Base-by-base conservation (phyloP, 2,329 filamentous ascomycete genomes). In the Ceratocystiopsis sp. region DNA sequence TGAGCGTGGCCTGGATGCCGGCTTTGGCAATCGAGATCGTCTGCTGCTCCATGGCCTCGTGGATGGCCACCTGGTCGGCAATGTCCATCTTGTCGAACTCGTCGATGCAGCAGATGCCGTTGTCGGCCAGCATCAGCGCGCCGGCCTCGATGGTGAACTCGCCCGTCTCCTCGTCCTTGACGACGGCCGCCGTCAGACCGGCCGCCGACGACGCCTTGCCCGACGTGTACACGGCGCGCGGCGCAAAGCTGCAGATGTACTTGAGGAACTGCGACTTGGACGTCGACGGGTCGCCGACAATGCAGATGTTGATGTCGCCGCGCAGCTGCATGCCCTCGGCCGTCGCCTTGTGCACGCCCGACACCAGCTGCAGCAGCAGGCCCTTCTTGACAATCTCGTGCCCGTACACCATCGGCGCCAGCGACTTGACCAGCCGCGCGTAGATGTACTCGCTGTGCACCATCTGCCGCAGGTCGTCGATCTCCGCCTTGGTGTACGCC, bases 11-110 rank as follows among this genome's bases (percentile, higher is more conserved):
- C 59, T 98, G 91, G 46, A 98, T 98, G 55, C 91, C 91, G 6
- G 91, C 91, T 64, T 98, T 98, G 47, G 91, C 89, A 55, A 98
- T 98, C 10, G 86, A 95, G 51, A 98, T 98, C 6, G 91, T 98
- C 63, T 98, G 91, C 67, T 98, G 91, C 73, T 98, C 91, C 91
- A 98, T 98, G 46, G 91, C 91, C 75, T 98, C 91, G 72, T 98
- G 91, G 55, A 98, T 98, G 51, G 91, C 91, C 44, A 98, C 91
- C 64, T 98, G 91, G 59, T 98, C 91, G 42, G 68, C 78, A 48
- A 98, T 83, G 55, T 98, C 91, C 91, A 98, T 98, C 67, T 98
- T 98, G 74, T 98, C 91, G 54, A 98, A 98, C 59, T 98, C 91
- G 57, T 98, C 91, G 58, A 98, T 98, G 46, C 86, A 87, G 61